phyloP scores from a whole-genome alignment of 345 rosid species.

The Salix brachista region DNA sequence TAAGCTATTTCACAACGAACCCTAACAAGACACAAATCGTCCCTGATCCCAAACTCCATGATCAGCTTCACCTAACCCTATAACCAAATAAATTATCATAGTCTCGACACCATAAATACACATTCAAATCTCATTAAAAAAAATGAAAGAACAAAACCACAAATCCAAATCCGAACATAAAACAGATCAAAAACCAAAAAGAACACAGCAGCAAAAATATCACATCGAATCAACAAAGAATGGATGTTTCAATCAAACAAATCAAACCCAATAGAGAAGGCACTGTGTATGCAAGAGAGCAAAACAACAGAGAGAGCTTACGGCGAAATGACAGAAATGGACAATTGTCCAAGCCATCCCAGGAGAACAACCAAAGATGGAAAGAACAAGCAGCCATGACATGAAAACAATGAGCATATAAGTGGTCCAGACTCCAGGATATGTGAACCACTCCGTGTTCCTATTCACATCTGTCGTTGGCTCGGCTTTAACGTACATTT shows the following conservation, averaged over 20 bases:
- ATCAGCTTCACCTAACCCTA: background rate
- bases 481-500: conserved; percentile 59
- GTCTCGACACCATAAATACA: background rate
- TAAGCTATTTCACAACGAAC: background rate
- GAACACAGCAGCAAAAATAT: background rate
- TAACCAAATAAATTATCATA: background rate
- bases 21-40: background rate
- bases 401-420: conserved; percentile 66
- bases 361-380: conserved; percentile 57
- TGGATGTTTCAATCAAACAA: background rate
- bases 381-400: conserved; percentile 65
- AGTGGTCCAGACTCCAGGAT: conserved; percentile 80
- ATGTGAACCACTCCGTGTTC: conserved; percentile 89
- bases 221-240: background rate
- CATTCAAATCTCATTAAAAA: background rate
- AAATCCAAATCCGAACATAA: background rate
- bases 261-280: background rate
- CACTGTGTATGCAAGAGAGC: background rate
- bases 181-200: conserved; percentile 1
- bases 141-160: background rate
- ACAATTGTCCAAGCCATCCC: conserved; percentile 90
- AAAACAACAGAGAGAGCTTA: conserved; percentile 16
- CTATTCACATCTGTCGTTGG: conserved; percentile 74
- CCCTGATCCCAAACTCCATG: background rate
- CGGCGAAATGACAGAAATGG: conserved; percentile 60